Percentiles rank a stretch among this genome's conserved stretches.
phyloP scores from a whole-genome alignment of 2,329 filamentous ascomycete genomes.

The Xylariaceae sp. region DNA sequence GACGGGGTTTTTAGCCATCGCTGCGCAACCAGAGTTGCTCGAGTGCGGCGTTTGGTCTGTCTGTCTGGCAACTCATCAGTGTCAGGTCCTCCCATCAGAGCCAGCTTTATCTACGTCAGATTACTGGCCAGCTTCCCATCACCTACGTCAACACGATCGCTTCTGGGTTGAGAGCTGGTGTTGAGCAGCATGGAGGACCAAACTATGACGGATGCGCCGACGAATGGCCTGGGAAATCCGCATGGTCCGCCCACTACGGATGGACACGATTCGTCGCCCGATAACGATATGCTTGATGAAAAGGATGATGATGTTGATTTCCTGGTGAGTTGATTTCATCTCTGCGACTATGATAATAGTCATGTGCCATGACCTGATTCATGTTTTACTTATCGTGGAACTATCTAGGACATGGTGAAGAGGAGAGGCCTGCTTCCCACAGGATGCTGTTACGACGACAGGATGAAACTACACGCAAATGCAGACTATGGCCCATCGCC shows the following conservation, averaged over 20 bases:
- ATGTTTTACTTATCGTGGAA: no score
- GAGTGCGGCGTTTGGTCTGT: no score
- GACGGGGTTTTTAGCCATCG: no score
- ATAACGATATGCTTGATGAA: slow-evolving; percentile 31
- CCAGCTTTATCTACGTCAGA: not conserved
- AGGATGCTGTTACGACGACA: slow-evolving; percentile 83
- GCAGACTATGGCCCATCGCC: slow-evolving; percentile 68
- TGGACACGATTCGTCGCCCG: slow-evolving; percentile 20
- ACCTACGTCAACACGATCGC: slow-evolving; percentile 2
- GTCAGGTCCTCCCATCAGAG: not conserved
- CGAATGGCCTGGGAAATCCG: slow-evolving; percentile 34
- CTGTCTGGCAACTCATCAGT: no score
- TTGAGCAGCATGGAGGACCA: slow-evolving; percentile 43
- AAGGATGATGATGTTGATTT: slow-evolving; percentile 26
- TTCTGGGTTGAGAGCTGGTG: slow-evolving; percentile 1
- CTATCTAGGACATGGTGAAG: not conserved
- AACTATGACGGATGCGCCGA: slow-evolving; percentile 38
- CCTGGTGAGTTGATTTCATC: no score
- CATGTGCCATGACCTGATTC: no score
- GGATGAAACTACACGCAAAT: slow-evolving; percentile 95
- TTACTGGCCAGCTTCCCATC: no score
- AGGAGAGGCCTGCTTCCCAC: slow-evolving; percentile 57
- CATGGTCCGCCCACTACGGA: slow-evolving; percentile 22
- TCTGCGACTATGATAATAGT: no score
- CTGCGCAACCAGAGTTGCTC: no score